Base-by-base conservation (phyloP, 2,329 filamentous ascomycete genomes). In the Pseudogymnoascus sp. region DNA sequence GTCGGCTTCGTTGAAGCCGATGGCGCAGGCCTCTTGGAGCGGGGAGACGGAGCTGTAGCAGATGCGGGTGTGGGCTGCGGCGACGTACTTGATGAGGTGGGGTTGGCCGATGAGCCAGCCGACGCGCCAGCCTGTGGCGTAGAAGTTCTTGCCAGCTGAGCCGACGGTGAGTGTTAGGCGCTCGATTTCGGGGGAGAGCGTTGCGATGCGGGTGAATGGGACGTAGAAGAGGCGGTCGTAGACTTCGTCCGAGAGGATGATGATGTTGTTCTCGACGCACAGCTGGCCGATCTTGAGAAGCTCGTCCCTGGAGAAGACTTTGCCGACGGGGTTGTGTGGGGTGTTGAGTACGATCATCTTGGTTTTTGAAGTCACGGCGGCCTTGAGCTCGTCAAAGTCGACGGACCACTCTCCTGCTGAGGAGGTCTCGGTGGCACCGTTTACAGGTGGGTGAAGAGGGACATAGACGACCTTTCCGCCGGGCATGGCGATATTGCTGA, bases 401-500 rank as follows among this genome's bases (percentile, higher is more conserved):
- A 99, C 83, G 1, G 82, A 86, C 95, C 95, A 99, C 69, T 96
- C 90, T 2, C 85, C 86, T 1, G 95, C 92, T 4, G 91, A 92
- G 0, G 91, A 91, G 0, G 90, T 96, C 76, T 87, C 84, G 40
- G 81, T 85, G 4, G 86, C 88, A 61, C 95, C 95, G 53, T 91
- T 86, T 67, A 84, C 82, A 8, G 95, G 95, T 29, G 95, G 93
- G 66, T 95, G 90, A 74, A 99, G 81, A n/a, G 95, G 93, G 24
- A 97, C 93, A 73, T 97, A 97, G 69, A 93, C 88, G 67, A 97
- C 91, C 74, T 88, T 96, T 68, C 95, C 95, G 61, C 95, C 95
- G 0, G 95, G 87, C 93, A 99, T 97, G 76, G 97, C 90, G 67
- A 99, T 97, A 77, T 99, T 99, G 80, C 88, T 92, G 69, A 99